phyloP scores from a whole-genome alignment of 306 rosid species.

The Malus sieversii region DNA sequence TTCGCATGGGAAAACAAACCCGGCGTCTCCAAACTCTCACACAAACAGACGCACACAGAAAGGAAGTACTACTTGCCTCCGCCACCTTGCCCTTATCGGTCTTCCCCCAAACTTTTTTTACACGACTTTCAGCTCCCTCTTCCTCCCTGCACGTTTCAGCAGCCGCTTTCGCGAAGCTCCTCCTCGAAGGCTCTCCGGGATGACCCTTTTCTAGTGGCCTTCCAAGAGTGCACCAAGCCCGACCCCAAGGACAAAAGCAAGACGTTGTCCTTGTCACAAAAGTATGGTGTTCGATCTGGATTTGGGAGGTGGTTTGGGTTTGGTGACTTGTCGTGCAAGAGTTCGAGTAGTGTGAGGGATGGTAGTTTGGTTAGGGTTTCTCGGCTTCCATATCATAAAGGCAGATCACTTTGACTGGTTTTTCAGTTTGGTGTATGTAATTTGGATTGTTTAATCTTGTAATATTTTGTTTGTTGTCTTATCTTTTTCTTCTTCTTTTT shows the following conservation, averaged over 20 bases:
- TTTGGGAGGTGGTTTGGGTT: constrained; percentile 26
- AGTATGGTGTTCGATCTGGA: constrained; percentile 9
- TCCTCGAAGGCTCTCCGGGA: constrained; percentile 36
- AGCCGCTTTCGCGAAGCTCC: constrained; percentile 28
- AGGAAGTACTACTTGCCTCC: constrained; percentile 28
- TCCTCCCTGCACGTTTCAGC: constrained; percentile 63
- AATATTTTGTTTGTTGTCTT: no score
- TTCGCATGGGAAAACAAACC: constrained; percentile 85
- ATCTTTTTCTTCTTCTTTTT: no score
- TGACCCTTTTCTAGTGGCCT: constrained; percentile 70
- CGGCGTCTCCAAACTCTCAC: constrained; percentile 36
- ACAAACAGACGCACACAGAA: neutral
- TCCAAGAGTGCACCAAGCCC: constrained; percentile 55
- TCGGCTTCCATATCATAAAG: constrained; percentile 14
- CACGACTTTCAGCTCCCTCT: constrained; percentile 52
- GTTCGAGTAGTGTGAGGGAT: constrained; percentile 37
- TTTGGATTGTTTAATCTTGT: neutral
- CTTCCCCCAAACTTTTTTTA: neutral
- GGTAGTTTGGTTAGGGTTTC: constrained; percentile 41
- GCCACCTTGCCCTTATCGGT: constrained; percentile 36
- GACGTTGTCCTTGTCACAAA: neutral
- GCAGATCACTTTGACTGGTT: constrained; percentile 1
- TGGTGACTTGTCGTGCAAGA: constrained; percentile 32
- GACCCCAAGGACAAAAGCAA: constrained; percentile 11
- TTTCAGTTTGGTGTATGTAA: neutral